Evolutionary conservation across 2,329 filamentous ascomycete genomes (phyloP).

Genomic region (Furcasterigmium sp.): DNA sequence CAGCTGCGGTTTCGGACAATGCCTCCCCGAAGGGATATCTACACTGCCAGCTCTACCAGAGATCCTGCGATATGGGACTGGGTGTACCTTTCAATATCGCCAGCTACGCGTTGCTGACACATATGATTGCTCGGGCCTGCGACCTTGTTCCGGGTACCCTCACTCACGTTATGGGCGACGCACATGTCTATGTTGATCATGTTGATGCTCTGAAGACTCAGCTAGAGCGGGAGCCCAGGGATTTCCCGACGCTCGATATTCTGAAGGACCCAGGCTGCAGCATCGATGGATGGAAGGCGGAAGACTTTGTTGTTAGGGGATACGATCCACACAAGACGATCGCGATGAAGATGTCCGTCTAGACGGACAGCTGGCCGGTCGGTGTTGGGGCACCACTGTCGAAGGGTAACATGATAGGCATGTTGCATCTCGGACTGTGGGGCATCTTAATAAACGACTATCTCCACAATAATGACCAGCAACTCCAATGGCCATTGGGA

Average conservation of each 20-base stretch:
- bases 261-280: conserved; percentile 60
- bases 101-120: conserved; percentile 85
- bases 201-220: conserved; percentile 81
- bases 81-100: conserved; percentile 98
- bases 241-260: conserved; percentile 77
- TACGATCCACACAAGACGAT: conserved; percentile 91
- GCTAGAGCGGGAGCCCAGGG: conserved; percentile 70
- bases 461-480: too few species aligned
- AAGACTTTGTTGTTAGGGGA: conserved; percentile 81
- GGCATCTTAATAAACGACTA: too few species aligned
- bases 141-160: conserved; percentile 80
- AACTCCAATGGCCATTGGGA: too few species aligned
- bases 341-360: conserved; percentile 98
- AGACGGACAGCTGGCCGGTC: background rate
- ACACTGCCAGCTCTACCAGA: conserved; percentile 87
- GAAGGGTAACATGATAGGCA: too few species aligned
- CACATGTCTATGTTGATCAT: conserved; percentile 94
- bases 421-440: too few species aligned
- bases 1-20: conserved; percentile 1
- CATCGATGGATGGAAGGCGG: conserved; percentile 85
- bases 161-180: conserved; percentile 95
- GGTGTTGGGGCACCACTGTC: too few species aligned
- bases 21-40: conserved; percentile 57
- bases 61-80: conserved; percentile 94
- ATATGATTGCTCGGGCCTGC: conserved; percentile 88